Percentiles rank a stretch among this genome's conserved stretches.
These are phyloP conservation scores for Ochetophila trinervis DNA, from an alignment of 306 rosid species.

Conservation along the genomic window DNA sequence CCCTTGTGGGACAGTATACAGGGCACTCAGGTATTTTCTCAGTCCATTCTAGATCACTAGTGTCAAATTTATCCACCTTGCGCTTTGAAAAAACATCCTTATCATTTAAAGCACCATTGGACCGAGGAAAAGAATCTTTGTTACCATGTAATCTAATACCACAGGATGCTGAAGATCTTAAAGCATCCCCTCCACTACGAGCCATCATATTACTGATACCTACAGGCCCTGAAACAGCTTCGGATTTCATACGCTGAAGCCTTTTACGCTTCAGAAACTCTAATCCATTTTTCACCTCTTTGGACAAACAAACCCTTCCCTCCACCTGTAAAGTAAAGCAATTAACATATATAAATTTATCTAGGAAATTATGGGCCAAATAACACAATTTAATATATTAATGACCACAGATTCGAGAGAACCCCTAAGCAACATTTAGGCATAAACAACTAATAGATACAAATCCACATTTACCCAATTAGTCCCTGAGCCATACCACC, in stretches of 20 bases:
- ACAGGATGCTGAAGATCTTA: constrained; percentile 64
- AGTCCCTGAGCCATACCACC: constrained; percentile 9
- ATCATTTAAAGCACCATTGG: constrained; percentile 24
- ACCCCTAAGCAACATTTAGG: not conserved
- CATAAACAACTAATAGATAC: constrained; percentile 10
- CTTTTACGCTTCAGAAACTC: constrained; percentile 67
- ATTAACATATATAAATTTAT: not conserved
- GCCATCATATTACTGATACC: constrained; percentile 50
- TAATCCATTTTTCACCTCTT: constrained; percentile 71
- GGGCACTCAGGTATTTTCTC: constrained; percentile 85
- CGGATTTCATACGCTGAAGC: constrained; percentile 66
- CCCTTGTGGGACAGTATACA: constrained; percentile 79
- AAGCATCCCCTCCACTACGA: constrained; percentile 95
- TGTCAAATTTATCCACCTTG: constrained; percentile 82
- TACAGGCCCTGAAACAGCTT: constrained; percentile 37
- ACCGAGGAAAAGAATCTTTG: constrained; percentile 27
- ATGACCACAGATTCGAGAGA: constrained; percentile 1
- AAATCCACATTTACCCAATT: constrained; percentile 1
- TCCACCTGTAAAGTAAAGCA: constrained; percentile 62
- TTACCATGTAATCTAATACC: constrained; percentile 64
- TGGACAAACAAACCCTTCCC: constrained; percentile 64
- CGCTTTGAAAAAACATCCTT: constrained; percentile 52
- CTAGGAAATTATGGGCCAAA: not conserved
- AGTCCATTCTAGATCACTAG: constrained; percentile 83
- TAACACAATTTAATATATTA: not conserved